These are phyloP conservation scores for Dactylellina drechsleri DNA, from an alignment of 2,329 filamentous ascomycete genomes.

Conservation along the genomic window DNA sequence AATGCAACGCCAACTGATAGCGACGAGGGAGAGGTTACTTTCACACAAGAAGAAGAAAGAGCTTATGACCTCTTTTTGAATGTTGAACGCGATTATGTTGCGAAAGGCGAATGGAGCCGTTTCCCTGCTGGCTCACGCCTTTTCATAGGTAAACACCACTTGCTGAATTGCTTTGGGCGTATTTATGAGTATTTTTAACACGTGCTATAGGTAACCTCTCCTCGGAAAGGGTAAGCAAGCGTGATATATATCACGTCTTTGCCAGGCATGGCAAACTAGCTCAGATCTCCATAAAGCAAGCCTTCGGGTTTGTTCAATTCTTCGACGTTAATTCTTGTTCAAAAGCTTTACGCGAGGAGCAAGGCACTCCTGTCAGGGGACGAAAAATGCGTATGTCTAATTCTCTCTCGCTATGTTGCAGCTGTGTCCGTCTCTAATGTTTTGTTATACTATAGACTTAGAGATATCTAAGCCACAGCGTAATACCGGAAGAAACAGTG, in stretches of 20 bases:
- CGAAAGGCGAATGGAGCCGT: slow-evolving; percentile 81
- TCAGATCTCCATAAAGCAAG: slow-evolving; percentile 95
- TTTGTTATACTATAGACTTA: slow-evolving; percentile 70
- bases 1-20: slow-evolving; percentile 58
- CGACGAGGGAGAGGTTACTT: slow-evolving; percentile 66
- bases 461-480: slow-evolving; percentile 90
- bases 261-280: slow-evolving; percentile 84
- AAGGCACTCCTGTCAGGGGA: slow-evolving; percentile 84
- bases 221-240: slow-evolving; percentile 90
- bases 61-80: slow-evolving; percentile 77
- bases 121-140: slow-evolving; percentile 81
- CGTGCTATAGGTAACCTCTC: slow-evolving; percentile 79
- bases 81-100: slow-evolving; percentile 78
- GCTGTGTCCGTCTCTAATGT: slow-evolving; percentile 33
- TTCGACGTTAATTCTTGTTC: slow-evolving; percentile 78
- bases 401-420: background rate
- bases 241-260: slow-evolving; percentile 92
- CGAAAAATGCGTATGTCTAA: slow-evolving; percentile 84
- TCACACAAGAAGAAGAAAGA: slow-evolving; percentile 70
- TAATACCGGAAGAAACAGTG: slow-evolving; percentile 72
- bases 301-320: slow-evolving; percentile 97
- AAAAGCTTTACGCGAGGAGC: slow-evolving; percentile 78
- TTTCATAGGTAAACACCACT: slow-evolving; percentile 74
- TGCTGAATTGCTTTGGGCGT: background rate
- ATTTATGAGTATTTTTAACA: slow-evolving; percentile 19